Evolutionary conservation across 2,329 filamentous ascomycete genomes (phyloP).

Genomic region (Aspergillus brasiliensis): DNA sequence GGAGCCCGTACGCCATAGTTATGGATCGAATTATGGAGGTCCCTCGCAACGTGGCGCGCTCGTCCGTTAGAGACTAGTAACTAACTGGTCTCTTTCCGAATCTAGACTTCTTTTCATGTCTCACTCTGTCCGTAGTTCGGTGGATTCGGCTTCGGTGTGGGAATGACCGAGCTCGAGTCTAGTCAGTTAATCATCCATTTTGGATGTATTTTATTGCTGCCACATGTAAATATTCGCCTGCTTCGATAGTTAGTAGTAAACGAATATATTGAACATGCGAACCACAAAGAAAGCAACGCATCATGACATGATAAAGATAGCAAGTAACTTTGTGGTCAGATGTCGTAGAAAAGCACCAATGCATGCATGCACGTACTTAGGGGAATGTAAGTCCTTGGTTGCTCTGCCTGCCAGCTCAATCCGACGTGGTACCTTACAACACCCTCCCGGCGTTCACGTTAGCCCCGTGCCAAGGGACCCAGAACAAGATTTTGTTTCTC

Average conservation of each 20-base stretch:
- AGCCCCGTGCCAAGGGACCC: not conserved
- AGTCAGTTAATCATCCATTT: not conserved
- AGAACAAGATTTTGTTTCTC: not conserved
- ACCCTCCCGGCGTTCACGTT: not conserved
- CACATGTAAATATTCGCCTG: not conserved
- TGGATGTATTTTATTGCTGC: not conserved
- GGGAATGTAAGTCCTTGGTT: too few relatives aligned
- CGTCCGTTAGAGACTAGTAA: not conserved
- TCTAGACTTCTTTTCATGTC: not conserved
- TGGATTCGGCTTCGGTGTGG: not conserved
- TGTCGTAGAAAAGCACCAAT: too few relatives aligned
- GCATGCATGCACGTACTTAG: too few relatives aligned
- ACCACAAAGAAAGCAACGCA: not conserved
- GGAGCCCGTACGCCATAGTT: not conserved
- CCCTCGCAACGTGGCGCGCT: not conserved
- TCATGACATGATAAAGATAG: too few relatives aligned
- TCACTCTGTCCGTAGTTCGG: not conserved
- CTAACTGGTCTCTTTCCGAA: not conserved
- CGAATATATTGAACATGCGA: not conserved
- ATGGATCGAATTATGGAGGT: not conserved
- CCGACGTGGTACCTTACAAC: slow-evolving; percentile 24
- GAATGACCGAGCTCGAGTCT: not conserved
- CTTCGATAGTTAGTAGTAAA: not conserved
- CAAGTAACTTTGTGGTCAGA: too few relatives aligned
- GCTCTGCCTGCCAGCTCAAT: not conserved